Evolutionary conservation across 441 rosid species (phyloP), one percentile per base, ranked within the genome.

Genomic region (Erodium moschatum): DNA sequence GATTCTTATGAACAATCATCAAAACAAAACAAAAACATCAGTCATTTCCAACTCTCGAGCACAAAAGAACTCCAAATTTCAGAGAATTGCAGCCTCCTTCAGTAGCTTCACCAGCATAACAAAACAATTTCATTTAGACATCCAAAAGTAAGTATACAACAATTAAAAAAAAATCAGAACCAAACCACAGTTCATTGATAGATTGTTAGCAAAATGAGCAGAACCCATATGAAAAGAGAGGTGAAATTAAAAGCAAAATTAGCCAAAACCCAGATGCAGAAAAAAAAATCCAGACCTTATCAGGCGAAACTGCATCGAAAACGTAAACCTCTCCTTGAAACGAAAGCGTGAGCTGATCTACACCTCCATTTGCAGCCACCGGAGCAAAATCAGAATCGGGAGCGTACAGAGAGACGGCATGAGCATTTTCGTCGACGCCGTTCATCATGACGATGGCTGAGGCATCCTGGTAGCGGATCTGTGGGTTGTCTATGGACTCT

Each of bases 261-360:
- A 56, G 11, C 62, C 9, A 56, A 56, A 54, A 15, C 20, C 20
- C 61, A 54, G 61, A 54, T 54, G 20, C 61, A 54, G 24, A 54
- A 54, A 54, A 54, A 16, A 19, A 1, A 50, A 20, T 48, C 21
- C 69, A 60, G 33, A 78, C 81, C 76, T 78, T 78, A 48, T 78
- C 74, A n/a, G 78, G 78, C 18, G 81, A 33, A 70, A 78, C 76
- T 3, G 72, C 69, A 46, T 71, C 77, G 27, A 78, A 78, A 7
- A 75, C 81, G 52, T 78, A 78, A 60, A 78, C 81, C 73, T 78
- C 76, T 5, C 81, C 81, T 50, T 78, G 77, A 70, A 78, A 78
- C 42, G 81, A 74, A 44, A 78, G 76, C 7, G 81, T 78, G 21
- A 78, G 78, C 70, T 78, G 76, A 66, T 73, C 75, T 21, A 50